phyloP scores from a whole-genome alignment of 768 basidiomycete species.

The Royoungia palumana region DNA sequence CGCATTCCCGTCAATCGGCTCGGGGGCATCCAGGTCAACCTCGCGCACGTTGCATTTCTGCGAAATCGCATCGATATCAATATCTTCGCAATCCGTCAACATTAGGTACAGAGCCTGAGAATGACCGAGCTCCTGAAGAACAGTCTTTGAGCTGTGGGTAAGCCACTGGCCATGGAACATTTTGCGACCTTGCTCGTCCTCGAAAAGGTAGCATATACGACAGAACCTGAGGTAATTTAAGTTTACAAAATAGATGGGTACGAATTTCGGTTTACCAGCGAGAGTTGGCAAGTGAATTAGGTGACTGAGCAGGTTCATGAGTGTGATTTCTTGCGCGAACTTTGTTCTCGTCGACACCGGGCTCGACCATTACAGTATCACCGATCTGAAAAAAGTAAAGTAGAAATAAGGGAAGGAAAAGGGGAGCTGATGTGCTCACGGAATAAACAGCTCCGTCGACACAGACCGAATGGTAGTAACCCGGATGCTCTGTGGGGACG shows the following conservation, averaged over 20 bases:
- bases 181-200: conserved; percentile 38
- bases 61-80: conserved; percentile 52
- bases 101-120: conserved; percentile 56
- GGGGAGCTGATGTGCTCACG: conserved; percentile 34
- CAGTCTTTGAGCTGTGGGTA: conserved; percentile 57
- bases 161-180: conserved; percentile 74
- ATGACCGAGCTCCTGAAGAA: conserved; percentile 66
- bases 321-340: conserved; percentile 40
- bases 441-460: conserved; percentile 59
- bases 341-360: conserved; percentile 47
- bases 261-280: conserved; percentile 49
- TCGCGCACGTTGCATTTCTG: conserved; percentile 53
- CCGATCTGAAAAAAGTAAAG: conserved; percentile 47
- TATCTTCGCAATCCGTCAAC: conserved; percentile 52
- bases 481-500: conserved; percentile 17
- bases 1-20: conserved; percentile 43
- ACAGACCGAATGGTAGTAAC: conserved; percentile 42
- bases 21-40: conserved; percentile 40
- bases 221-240: conserved; percentile 54
- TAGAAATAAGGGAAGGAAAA: conserved; percentile 7
- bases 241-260: neutral
- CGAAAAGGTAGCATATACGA: conserved; percentile 62
- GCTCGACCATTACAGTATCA: conserved; percentile 61
- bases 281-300: conserved; percentile 53
- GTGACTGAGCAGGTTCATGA: conserved; percentile 41